Base-by-base conservation (phyloP, 139 green algal species). In the Chlorella sp. region DNA sequence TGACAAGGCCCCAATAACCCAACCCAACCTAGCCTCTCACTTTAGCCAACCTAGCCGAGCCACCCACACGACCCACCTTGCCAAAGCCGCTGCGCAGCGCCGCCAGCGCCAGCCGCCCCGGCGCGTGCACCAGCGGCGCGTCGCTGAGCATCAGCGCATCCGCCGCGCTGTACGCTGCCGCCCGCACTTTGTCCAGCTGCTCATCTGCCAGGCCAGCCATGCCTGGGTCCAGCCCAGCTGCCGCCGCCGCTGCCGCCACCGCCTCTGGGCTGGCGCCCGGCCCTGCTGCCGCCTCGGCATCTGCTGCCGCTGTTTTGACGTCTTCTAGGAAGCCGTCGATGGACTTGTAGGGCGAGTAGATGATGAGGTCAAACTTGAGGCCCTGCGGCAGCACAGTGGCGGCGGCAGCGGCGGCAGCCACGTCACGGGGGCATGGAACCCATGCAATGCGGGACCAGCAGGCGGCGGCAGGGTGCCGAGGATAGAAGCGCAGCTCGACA, bases 291-390 rank as follows among this genome's bases (percentile, higher is more conserved):
- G 73, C 73, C 46, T 40, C 30, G 32, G 77, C 77, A 28, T 51
- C 77, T 60, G 40, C 40, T 32, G 77, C 76, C 5, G 76, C 76
- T 2, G 51, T 19, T 30, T 62, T 60, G 60, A 84, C 54, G 56
- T 92, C 92, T 83, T 93, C 82, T 4, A 95, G 54, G 19, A 95
- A 86, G 3, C 94, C 94, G 11, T 88, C 77, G 1, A 97, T 79
- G 19, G 92, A 79, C 30, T 90, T 81, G 88, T 95, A 94, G 20
- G 93, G 92, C 7, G 88, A 92, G 87, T 94, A 88, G 40, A 94
- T 88, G 24, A 96, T 89, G n/a, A 97, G 91, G 84, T 97, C 94
- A 81, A 96, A 97, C 16, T 88, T 70, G 20, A 97, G 86, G 17
- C 86, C 94, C 76, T 95, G 89, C 67, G 94, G 82, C 62, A 94